Evolutionary conservation across 805 yeast genomes (phyloP), one percentile per base, ranked within the genome.

Genomic region (Metschnikowia borealis): DNA sequence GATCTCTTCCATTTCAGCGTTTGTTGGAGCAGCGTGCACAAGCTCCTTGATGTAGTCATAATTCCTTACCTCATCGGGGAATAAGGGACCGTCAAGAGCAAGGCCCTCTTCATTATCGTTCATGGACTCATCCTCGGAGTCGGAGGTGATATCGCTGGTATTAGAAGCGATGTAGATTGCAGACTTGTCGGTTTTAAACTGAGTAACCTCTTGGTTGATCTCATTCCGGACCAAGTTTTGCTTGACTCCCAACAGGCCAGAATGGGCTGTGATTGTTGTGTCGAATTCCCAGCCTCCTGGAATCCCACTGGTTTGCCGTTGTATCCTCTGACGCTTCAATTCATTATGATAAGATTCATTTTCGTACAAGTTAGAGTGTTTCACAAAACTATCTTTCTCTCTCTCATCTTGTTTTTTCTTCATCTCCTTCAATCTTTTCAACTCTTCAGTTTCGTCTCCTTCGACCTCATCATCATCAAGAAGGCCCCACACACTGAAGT

Each of bases 401-500:
- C 57, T 49, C 10, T 44, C 56, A 43, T 70, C 73, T 49, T 71
- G 75, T 46, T 63, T 57, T 46, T 69, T 60, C 47, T 70, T 68
- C 48, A 68, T 48, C 13, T 51, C 62, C 35, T 59, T 43, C 39
- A 80, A 74, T 36, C 78, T 79, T 15, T 49, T 48, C 33, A 38
- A 35, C 10, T 58, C 56, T 7, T 56, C 52, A 11, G 48, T 38
- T 37, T 57, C 60, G 15, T 54, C 56, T 13, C 73, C 83, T 38
- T 77, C 82, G 20, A 77, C 82, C 23, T 84, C 89, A 32, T 59
- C 54, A 23, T 56, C 61, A 55, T 83, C 87, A 15, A 85, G 77
- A 36, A 94, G 68, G 6, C 98, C 98, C 97, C 97, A 94, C 5
- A 87, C 81, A 70, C 96, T 89, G 62, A 94, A 94, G 70, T 94